A percentile compares a stretch with the other conserved stretches of the same genome.
phyloP scores from a whole-genome alignment of 2,329 filamentous ascomycete genomes.

The Neurospora crassa region DNA sequence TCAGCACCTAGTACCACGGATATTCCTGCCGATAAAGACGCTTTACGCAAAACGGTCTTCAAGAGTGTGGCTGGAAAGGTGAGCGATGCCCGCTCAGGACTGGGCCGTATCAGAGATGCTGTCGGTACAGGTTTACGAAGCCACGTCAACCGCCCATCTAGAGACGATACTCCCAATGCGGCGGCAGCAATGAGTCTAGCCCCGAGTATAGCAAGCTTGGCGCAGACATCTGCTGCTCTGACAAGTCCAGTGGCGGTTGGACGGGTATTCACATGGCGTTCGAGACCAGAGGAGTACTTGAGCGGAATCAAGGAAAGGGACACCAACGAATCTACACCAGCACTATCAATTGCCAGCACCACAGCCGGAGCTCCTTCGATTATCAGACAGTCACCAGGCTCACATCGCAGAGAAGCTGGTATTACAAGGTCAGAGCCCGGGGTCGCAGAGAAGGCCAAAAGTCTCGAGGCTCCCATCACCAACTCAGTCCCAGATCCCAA shows the following conservation, averaged over 20 bases:
- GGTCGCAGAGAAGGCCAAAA: slow-evolving; percentile 25
- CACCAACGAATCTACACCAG: slow-evolving; percentile 14
- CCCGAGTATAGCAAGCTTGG: slow-evolving; percentile 26
- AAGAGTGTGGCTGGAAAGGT: slow-evolving; percentile 73
- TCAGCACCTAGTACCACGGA: slow-evolving; percentile 39
- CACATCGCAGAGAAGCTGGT: background rate
- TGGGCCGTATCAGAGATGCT: slow-evolving; percentile 78
- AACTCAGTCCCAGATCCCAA: slow-evolving; percentile 49
- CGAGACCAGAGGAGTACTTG: slow-evolving; percentile 51
- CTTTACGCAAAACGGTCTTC: slow-evolving; percentile 57
- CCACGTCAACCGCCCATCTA: slow-evolving; percentile 45
- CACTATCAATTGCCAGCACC: slow-evolving; percentile 5
- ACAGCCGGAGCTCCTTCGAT: slow-evolving; percentile 5
- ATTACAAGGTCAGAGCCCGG: slow-evolving; percentile 3
- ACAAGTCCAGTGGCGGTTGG: slow-evolving; percentile 33
- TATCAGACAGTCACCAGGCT: background rate
- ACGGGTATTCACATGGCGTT: slow-evolving; percentile 54
- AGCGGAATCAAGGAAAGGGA: slow-evolving; percentile 28
- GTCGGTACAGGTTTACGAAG: slow-evolving; percentile 54
- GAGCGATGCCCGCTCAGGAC: slow-evolving; percentile 70
- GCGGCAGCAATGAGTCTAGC: slow-evolving; percentile 15
- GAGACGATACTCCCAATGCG: slow-evolving; percentile 40
- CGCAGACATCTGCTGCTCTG: slow-evolving; percentile 25
- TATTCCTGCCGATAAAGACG: slow-evolving; percentile 42
- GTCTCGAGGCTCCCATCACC: slow-evolving; percentile 32